A percentile compares a stretch with the other conserved stretches of the same genome.
These are phyloP conservation scores for Phytophthora cactorum DNA, from an alignment of 352 stramenopile species.

Conservation along the genomic window DNA sequence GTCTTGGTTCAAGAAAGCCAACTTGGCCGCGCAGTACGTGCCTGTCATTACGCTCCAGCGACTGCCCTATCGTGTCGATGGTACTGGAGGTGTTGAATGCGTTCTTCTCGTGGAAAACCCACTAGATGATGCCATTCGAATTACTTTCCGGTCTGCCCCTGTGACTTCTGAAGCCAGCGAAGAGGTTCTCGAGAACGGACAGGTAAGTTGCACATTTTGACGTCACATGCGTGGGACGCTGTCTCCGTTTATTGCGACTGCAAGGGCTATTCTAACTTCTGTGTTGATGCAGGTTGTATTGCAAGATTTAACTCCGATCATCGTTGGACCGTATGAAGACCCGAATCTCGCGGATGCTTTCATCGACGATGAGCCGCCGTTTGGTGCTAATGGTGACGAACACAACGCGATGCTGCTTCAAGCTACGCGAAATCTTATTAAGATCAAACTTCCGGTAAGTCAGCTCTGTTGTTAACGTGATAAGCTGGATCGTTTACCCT, in stretches of 20 bases:
- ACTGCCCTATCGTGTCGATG: constrained; percentile 45
- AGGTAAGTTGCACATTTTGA: constrained; percentile 33
- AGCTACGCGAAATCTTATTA: constrained; percentile 55
- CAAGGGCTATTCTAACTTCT: constrained; percentile 6
- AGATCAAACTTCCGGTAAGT: constrained; percentile 58
- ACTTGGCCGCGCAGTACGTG: constrained; percentile 76
- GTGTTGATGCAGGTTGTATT: constrained; percentile 42
- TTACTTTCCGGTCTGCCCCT: constrained; percentile 47
- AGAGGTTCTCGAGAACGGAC: constrained; percentile 24
- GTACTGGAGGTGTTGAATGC: constrained; percentile 39
- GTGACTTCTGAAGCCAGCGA: neutral
- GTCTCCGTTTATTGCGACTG: neutral
- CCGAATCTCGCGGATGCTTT: constrained; percentile 81
- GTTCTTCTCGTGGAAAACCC: constrained; percentile 84
- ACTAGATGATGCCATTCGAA: constrained; percentile 74
- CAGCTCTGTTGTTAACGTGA: neutral
- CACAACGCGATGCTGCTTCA: constrained; percentile 66
- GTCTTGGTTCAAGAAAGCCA: constrained; percentile 90
- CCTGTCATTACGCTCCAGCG: constrained; percentile 77
- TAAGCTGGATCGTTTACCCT: constrained; percentile 2
- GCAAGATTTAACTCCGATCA: constrained; percentile 64
- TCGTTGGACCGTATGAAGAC: constrained; percentile 83
- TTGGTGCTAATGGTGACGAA: constrained; percentile 18
- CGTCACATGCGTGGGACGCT: neutral
- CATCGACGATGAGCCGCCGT: constrained; percentile 35